Conservation (phyloP, 306 rosid genomes). For the Quillaja saponaria region DNA sequence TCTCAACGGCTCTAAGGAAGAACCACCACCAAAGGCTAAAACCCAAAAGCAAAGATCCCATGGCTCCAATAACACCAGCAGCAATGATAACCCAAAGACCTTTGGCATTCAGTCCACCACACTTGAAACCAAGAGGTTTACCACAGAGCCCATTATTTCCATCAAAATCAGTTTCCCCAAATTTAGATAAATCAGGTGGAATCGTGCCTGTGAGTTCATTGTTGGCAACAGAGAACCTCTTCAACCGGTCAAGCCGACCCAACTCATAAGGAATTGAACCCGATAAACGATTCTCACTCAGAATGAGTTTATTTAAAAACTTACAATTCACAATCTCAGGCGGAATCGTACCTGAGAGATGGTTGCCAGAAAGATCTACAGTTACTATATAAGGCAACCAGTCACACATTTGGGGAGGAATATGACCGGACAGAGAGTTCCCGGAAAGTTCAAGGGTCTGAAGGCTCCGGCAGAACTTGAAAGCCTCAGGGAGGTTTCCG, state of each 20-base stretch:
- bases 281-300: constrained; percentile 37
- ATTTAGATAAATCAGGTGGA: constrained; percentile 41
- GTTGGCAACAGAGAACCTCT: constrained; percentile 45
- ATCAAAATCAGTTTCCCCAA: constrained; percentile 36
- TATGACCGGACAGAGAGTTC: constrained; percentile 43
- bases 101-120: constrained; percentile 47
- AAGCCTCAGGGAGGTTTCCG: constrained; percentile 46
- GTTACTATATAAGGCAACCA: constrained; percentile 62
- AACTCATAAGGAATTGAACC: constrained; percentile 58
- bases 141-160: constrained; percentile 55
- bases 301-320: constrained; percentile 46
- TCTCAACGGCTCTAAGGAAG: constrained; percentile 30
- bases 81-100: constrained; percentile 51
- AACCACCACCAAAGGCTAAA: constrained; percentile 63
- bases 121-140: constrained; percentile 46
- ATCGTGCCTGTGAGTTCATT: constrained; percentile 48
- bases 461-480: constrained; percentile 55
- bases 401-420: constrained; percentile 49
- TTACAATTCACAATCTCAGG: constrained; percentile 53
- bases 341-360: constrained; percentile 52
- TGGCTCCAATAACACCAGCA: constrained; percentile 52
- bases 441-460: constrained; percentile 48
- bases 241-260: constrained; percentile 52
- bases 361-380: constrained; percentile 55
- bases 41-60: constrained; percentile 47